Evolutionary conservation across 371 early-diverging fungal genomes (phyloP).

Genomic region (Circinella minor): DNA sequence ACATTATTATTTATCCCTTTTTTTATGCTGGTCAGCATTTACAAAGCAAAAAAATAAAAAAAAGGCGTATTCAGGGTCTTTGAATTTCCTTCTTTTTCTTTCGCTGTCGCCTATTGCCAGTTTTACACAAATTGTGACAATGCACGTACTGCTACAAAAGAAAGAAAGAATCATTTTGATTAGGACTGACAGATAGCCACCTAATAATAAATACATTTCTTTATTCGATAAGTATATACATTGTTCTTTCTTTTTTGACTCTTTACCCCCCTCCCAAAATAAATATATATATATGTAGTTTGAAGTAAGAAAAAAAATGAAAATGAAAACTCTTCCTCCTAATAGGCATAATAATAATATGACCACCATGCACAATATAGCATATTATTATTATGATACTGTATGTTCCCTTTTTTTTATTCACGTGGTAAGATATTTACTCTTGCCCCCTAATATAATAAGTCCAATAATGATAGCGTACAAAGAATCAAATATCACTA

Average conservation of each 20-base stretch:
- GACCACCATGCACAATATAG: no score
- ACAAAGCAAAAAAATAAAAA: neutral
- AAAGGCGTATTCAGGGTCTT: neutral
- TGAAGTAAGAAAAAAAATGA: no score
- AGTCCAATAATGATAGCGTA: neutral
- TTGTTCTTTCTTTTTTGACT: neutral
- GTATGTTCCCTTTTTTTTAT: neutral
- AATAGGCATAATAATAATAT: no score
- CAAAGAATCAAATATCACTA: neutral
- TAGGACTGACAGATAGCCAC: conserved; percentile 11
- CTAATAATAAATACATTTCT: neutral
- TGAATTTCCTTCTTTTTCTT: neutral
- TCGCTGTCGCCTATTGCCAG: neutral
- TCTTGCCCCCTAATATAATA: no score
- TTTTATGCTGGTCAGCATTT: neutral
- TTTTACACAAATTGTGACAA: neutral
- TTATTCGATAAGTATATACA: neutral
- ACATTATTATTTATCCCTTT: neutral
- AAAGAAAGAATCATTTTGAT: neutral
- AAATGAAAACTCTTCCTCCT: no score
- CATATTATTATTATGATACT: no score
- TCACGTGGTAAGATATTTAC: neutral
- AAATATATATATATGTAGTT: no score
- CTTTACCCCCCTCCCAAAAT: no score
- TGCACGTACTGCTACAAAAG: neutral